A percentile compares a stretch with the other conserved stretches of the same genome.
These are phyloP conservation scores for Dissoconium aciculare DNA, from an alignment of 2,329 filamentous ascomycete genomes.

Conservation along the genomic window DNA sequence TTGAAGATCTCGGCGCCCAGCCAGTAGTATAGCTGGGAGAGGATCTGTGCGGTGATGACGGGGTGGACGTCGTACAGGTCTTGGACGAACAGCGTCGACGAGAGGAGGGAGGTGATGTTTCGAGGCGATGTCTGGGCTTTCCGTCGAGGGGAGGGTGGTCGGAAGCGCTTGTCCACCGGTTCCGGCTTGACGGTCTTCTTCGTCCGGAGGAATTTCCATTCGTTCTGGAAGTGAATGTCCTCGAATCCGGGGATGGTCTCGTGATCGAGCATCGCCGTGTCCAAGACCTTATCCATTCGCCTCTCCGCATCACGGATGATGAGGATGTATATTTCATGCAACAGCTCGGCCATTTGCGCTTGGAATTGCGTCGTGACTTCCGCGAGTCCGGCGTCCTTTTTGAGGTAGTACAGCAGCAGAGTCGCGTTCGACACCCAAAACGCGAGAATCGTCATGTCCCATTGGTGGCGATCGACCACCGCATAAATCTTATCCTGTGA, in stretches of 20 bases:
- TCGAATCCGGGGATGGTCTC: conserved; percentile 97
- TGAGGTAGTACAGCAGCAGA: conserved; percentile 85
- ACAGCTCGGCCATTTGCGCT: conserved; percentile 78
- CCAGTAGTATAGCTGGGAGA: conserved; percentile 92
- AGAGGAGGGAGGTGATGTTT: conserved; percentile 89
- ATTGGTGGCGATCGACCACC: conserved; percentile 87
- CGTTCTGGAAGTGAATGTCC: conserved; percentile 91
- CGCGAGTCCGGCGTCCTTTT: conserved; percentile 75
- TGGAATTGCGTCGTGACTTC: conserved; percentile 79
- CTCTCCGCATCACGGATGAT: conserved; percentile 93
- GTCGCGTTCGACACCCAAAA: conserved; percentile 99
- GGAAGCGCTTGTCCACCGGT: conserved; percentile 75
- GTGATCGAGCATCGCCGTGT: conserved; percentile 88
- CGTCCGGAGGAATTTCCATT: conserved; percentile 93
- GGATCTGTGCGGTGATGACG: conserved; percentile 80
- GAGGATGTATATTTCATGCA: conserved; percentile 96
- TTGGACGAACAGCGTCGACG: conserved; percentile 88
- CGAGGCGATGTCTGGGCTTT: conserved; percentile 82
- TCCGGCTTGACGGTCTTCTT: conserved; percentile 82
- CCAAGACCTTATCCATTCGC: conserved; percentile 88
- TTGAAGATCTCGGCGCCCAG: conserved; percentile 93
- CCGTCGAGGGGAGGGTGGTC: conserved; percentile 84
- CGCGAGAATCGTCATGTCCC: conserved; percentile 98
- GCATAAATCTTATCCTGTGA: conserved; percentile 95
- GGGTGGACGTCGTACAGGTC: conserved; percentile 99